Base-by-base conservation (phyloP, 2,329 filamentous ascomycete genomes). In the Amylocarpus encephaloides region DNA sequence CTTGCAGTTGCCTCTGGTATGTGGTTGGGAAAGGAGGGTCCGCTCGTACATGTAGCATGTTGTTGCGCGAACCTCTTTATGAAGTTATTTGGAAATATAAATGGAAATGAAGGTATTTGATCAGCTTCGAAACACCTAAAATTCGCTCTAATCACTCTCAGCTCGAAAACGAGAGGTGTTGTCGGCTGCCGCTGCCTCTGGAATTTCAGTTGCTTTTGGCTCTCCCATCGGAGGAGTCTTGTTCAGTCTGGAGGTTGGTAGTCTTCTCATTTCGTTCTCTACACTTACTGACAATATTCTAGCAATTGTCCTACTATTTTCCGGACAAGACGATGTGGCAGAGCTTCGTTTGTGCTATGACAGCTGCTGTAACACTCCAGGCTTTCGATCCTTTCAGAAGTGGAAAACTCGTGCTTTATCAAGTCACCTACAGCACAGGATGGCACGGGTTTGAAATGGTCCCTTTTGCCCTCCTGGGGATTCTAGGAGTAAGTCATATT, bases 321-420 rank as follows among this genome's bases (percentile, higher is more conserved):
- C 92, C 93, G 0, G 92, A 97, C 70, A 97, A 97, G 70, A 97
- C 93, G 9, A 97, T 98, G 93, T 98, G 93, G 93, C 93, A 96
- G 67, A 95, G 90, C 63, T 98, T 98, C 64, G 93, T 98, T 36
- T 97, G 93, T 63, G 93, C 93, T 66, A 97, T 97, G 91, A 88
- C 95, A n/a, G 93, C 91, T 13, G 92, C 93, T 15, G 88, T 97
- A 34, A 89, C 90, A 12, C 75, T 98, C 4, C 92, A 97, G 68
- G 88, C 88, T 5, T 80, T 95, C 54, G 93, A 98, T 66, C 93
- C 93, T 4, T 96, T 97, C 67, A 82, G 93, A 47, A 95, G 91
- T 1, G 93, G 92, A 48, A 94, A 98, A 68, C 85, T 97, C 47
- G 93, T 97, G 41, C 73, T 97, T 48, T 98, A 95, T 66, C 91